Conservation (phyloP, 1,284 basidiomycete genomes). For the Abortiporus biennis region DNA sequence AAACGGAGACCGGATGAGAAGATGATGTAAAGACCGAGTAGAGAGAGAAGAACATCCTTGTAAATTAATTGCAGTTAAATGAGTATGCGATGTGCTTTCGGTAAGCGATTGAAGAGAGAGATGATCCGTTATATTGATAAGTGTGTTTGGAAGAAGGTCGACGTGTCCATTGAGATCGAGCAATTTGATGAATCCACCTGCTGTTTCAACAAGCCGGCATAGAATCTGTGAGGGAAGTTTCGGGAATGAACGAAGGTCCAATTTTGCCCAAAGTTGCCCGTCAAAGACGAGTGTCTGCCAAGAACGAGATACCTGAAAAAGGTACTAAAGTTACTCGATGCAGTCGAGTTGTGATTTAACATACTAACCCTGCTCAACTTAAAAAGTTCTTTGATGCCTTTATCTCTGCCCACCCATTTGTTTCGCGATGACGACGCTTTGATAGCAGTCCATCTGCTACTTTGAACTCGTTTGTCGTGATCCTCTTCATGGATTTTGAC, state of each 20-base stretch:
- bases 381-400: slow-evolving; percentile 72
- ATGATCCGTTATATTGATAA: slow-evolving; percentile 46
- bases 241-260: slow-evolving; percentile 60
- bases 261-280: slow-evolving; percentile 77
- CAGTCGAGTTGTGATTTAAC: not conserved
- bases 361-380: slow-evolving; percentile 65
- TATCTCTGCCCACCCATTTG: slow-evolving; percentile 68
- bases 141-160: slow-evolving; percentile 40
- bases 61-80: slow-evolving; percentile 67
- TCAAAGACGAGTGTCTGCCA: slow-evolving; percentile 82
- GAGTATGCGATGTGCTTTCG: slow-evolving; percentile 40
- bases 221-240: slow-evolving; percentile 45
- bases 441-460: slow-evolving; percentile 48
- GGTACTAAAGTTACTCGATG: not conserved
- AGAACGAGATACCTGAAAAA: slow-evolving; percentile 67
- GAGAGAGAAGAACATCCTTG: slow-evolving; percentile 68
- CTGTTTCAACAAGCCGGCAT: slow-evolving; percentile 39
- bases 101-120: slow-evolving; percentile 36
- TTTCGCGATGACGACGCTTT: slow-evolving; percentile 50
- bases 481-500: slow-evolving; percentile 51
- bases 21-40: slow-evolving; percentile 58
- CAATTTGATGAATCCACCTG: slow-evolving; percentile 61
- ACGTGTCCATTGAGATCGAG: slow-evolving; percentile 67
- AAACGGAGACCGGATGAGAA: slow-evolving; percentile 64
- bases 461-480: slow-evolving; percentile 33